Evolutionary conservation across 805 yeast species (phyloP), one percentile per base, ranked within the genome.

Genomic region (Myxozyma lipomycoides): DNA sequence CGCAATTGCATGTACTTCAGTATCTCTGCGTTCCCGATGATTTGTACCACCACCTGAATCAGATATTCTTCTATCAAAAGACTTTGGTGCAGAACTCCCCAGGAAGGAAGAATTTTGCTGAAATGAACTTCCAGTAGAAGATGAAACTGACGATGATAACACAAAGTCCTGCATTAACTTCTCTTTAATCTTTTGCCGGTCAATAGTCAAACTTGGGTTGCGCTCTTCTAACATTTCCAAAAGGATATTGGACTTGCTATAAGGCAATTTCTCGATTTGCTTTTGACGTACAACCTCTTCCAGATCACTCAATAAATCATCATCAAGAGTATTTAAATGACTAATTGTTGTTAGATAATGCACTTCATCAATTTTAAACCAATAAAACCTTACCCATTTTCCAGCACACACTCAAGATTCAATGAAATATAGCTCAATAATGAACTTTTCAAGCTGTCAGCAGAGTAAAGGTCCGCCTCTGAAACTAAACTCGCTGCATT

Each of bases 341-440:
- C 54, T 50, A 18, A 12, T n/a, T n/a, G n/a, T n/a, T n/a, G n/a
- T n/a, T n/a, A 4, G 19, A 32, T 17, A n/a, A 25, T 10, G 19
- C 21, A 9, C n/a, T n/a, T n/a, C n/a, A n/a, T n/a, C n/a, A n/a
- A n/a, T n/a, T n/a, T n/a, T n/a, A 1, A 18, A 19, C 18, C 38
- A 24, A 22, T 22, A 32, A 24, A n/a, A 10, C 21, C 51, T 10
- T 21, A 49, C 55, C 56, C 67, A 21, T 81, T 82, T 46, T 79
- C 76, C 30, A 88, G 68, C 15, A 86, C 61, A 2, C 79, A 62
- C 26, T 82, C 88, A 48, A 85, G 67, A 63, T 87, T 86, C 56
- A 78, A 74, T 57, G 77, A 80, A 10, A 86, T 71, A 58, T 77
- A 84, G 82, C 87, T 82, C 23, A 82, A 69, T 62, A 95, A 79